These are phyloP conservation scores for Podochytrium sp. DNA, from an alignment of 192 early-diverging fungal species.

Conservation along the genomic window DNA sequence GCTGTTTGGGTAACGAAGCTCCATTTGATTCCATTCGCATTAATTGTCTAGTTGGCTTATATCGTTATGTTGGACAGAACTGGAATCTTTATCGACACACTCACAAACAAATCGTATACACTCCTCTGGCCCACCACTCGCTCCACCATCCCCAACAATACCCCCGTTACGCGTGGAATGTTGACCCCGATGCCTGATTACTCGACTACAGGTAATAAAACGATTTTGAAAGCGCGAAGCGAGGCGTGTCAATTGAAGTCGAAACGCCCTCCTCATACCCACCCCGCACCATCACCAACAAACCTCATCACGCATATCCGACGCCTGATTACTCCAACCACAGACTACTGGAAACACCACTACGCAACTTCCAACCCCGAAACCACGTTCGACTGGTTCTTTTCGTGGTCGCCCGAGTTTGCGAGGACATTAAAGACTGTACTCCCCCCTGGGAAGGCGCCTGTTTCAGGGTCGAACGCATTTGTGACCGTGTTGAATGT, in stretches of 20 bases:
- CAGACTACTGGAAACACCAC: constrained; percentile 17
- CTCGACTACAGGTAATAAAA: too few species aligned
- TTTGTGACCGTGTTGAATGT: background rate
- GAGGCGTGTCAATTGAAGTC: too few species aligned
- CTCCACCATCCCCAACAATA: background rate
- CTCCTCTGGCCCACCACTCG: background rate
- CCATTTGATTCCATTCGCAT: too few species aligned
- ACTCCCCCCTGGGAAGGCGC: background rate
- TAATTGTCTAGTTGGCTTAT: too few species aligned
- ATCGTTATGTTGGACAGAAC: too few species aligned
- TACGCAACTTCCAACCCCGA: constrained; percentile 18
- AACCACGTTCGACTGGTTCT: background rate
- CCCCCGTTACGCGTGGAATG: constrained; percentile 21
- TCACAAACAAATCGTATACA: constrained; percentile 18
- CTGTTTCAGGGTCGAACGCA: background rate
- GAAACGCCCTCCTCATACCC: too few species aligned
- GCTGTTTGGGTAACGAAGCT: too few species aligned
- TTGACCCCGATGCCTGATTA: constrained; percentile 28
- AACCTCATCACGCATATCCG: constrained; percentile 2
- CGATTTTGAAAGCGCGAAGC: too few species aligned
- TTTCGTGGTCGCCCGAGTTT: background rate
- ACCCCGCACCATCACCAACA: background rate
- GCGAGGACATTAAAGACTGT: background rate
- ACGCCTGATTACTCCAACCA: constrained; percentile 26
- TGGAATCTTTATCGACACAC: constrained; percentile 20